Base-by-base conservation (phyloP, 2,329 filamentous ascomycete species). In the Colletotrichum brevisporum region DNA sequence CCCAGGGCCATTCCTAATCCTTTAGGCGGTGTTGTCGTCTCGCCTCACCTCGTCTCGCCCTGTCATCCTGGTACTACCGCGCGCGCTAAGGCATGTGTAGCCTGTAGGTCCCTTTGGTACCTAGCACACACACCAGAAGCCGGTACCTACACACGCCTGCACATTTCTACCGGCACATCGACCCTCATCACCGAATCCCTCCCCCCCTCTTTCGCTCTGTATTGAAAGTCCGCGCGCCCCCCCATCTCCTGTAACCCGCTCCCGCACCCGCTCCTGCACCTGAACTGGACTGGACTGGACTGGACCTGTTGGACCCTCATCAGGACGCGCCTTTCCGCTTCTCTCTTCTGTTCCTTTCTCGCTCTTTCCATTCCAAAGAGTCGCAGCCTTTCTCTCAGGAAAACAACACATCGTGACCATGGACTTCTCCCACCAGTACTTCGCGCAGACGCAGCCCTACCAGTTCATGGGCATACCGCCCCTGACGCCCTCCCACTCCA, bases 401-500 rank as follows among this genome's bases (percentile, higher is more conserved):
- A 8, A 65, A 50, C 51, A 51, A 12, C 63, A 39, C 50, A 69
- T 65, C 68, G 55, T 72, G 47, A 70, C 67, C 61, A 89, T 89
- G 87, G 86, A 89, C 76, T 89, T 85, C 78, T 81, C 84, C 54
- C 86, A 85, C 71, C 77, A 82, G 53, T 89, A 86, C 77, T 86
- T 82, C 73, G 72, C 82, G 58, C 81, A 81, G 75, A 75, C 81
- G 69, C 84, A 86, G 79, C 80, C 84, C 57, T 88, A 86, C 78
- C 85, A 84, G 74, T 89, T 88, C 76, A 83, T 88, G 76, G 81
- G 83, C 71, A 83, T 89, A 62, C 80, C 84, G 65, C 86, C 86
- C 55, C 75, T 88, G 75, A 88, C 86, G 71, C 86, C 87, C 36
- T 87, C 86, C 65, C 84, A 86, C 76, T 85, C 86, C 66, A 86